Conservation (phyloP, 1,139 yeast genomes). For the Yamadazyma triangularis region DNA sequence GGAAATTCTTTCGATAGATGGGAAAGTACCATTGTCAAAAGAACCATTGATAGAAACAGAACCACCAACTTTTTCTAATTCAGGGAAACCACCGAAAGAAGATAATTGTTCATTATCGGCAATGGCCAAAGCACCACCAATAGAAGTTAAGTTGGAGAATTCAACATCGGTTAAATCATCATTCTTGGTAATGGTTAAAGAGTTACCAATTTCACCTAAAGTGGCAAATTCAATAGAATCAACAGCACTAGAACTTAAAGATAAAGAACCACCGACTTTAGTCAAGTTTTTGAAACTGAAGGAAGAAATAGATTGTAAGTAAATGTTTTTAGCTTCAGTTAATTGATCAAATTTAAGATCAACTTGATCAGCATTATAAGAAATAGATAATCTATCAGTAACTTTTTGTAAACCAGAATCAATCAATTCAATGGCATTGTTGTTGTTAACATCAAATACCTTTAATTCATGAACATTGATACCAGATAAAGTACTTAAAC, state of each 20-base stretch:
- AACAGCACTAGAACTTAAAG: conserved; percentile 65
- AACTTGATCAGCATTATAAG: conserved; percentile 78
- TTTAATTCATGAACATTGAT: conserved; percentile 69
- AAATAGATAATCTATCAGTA: conserved; percentile 67
- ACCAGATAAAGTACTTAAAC: conserved; percentile 74
- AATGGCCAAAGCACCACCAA: conserved; percentile 88
- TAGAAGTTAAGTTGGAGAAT: conserved; percentile 62
- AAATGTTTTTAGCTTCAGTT: conserved; percentile 79
- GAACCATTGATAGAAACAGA: conserved; percentile 78
- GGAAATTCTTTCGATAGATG: conserved; percentile 66
- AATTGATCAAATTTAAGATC: conserved; percentile 66
- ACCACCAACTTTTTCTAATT: conserved; percentile 75
- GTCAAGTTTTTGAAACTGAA: conserved; percentile 67
- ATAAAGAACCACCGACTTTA: conserved; percentile 72
- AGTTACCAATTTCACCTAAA: conserved; percentile 68
- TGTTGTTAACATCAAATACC: conserved; percentile 84
- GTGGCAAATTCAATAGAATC: conserved; percentile 52
- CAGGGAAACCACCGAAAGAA: conserved; percentile 67
- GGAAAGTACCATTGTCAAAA: conserved; percentile 75
- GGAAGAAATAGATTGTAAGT: conserved; percentile 73
- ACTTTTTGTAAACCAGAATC: conserved; percentile 73
- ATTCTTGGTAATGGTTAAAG: conserved; percentile 74
- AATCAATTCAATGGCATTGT: conserved; percentile 58
- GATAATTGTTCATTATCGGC: conserved; percentile 74
- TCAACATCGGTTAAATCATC: conserved; percentile 63